Base-by-base conservation (phyloP, 2,329 filamentous ascomycete genomes). In the Cordyceps farinosa region DNA sequence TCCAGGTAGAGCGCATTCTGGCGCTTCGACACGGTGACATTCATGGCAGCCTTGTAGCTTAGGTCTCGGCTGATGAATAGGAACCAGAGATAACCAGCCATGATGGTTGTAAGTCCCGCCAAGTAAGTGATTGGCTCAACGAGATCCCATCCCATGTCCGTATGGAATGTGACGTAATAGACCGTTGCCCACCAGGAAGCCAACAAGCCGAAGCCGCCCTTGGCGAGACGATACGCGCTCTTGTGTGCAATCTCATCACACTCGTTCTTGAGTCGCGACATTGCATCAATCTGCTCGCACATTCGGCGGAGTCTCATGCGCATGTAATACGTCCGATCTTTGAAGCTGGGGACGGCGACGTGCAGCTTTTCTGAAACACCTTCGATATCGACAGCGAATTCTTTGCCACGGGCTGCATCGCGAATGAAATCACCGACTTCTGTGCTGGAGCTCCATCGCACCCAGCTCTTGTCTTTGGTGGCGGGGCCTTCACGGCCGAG, bases 381-480 rank as follows among this genome's bases (percentile, higher is more conserved):
- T 72, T 96, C 90, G 63, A 97, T 91, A 60, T 89, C 86, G 50
- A 97, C 87, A 3, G 89, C 87, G 71, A 97, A 97, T 71, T 96
- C 91, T 61, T 90, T 87, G 0, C 90, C 91, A 3, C 91, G 82
- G 0, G 92, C 91, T 0, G 93, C 92, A 72, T 97, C 93, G 9
- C 92, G 87, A 67, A 97, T 95, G 71, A 97, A 97, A 76, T 97
- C 93, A 10, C 93, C 93, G 38, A 97, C 90, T 73, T 97, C 93
- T 1, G 93, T 97, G 36, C 88, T 91, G 48, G 87, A 87, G 51
- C 89, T 92, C 93, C 93, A 97, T 36, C 92, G 87, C 2, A 97
- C 91, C 79, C 94, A 95, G 32, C 72, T 72, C 2, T 73, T 78
- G 44, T 83, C 78, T 5, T 75, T 72, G 4, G 69, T 80, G 64